phyloP scores from a whole-genome alignment of 192 early-diverging fungal species.

The Lunasporangiospora selenospora region DNA sequence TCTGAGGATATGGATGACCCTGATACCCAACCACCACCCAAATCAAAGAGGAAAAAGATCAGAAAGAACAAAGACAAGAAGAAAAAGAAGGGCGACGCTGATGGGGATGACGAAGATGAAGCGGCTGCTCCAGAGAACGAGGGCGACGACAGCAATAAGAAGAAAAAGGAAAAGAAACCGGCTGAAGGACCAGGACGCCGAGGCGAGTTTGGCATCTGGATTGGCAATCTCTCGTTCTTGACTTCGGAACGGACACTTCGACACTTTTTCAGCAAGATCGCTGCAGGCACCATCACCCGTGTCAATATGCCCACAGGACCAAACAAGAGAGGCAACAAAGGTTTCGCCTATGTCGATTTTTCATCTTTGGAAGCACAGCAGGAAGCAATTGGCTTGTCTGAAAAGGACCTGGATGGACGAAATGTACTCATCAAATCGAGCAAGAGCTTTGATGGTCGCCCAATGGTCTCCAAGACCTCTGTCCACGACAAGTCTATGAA shows the following conservation, averaged over 20 bases:
- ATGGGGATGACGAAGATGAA: conserved; percentile 29
- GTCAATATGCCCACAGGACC: conserved; percentile 54
- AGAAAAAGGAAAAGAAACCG: conserved; percentile 47
- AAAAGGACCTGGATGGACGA: conserved; percentile 64
- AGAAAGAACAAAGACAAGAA: conserved; percentile 52
- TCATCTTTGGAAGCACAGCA: conserved; percentile 54
- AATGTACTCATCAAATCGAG: conserved; percentile 72
- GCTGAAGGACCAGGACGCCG: conserved; percentile 48
- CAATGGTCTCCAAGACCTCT: conserved; percentile 33
- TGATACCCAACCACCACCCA: conserved; percentile 49
- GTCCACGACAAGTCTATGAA: conserved; percentile 50
- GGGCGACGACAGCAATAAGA: conserved; percentile 13
- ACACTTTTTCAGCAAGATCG: conserved; percentile 60
- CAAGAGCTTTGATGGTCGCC: conserved; percentile 68
- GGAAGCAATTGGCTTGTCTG: conserved; percentile 68
- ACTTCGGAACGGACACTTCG: conserved; percentile 59
- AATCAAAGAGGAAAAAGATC: conserved; percentile 47
- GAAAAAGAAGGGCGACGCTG: conserved; percentile 45
- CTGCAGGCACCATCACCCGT: conserved; percentile 55
- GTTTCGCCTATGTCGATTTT: conserved; percentile 81
- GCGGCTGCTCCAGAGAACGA: conserved; percentile 26
- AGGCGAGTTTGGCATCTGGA: conserved; percentile 72
- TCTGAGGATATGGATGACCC: conserved; percentile 40
- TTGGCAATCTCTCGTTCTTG: conserved; percentile 73
- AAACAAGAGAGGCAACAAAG: conserved; percentile 55